Conservation (phyloP, 768 basidiomycete species). For the Hydnomerulius pinastri region DNA sequence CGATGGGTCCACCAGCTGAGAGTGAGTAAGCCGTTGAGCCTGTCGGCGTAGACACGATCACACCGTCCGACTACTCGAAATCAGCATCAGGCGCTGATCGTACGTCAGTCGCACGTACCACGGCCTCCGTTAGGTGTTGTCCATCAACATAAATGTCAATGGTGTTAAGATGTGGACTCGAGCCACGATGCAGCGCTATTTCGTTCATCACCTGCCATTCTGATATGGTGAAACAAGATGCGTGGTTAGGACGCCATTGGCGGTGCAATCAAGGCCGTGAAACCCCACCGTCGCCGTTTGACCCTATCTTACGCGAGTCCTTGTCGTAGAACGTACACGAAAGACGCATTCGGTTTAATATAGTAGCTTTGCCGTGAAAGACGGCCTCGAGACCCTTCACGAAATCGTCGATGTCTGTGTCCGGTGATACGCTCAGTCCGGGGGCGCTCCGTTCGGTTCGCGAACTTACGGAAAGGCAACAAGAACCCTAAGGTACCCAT, state of each 20-base stretch:
- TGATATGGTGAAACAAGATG: constrained; percentile 22
- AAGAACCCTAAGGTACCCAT: constrained; percentile 91
- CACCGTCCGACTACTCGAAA: constrained; percentile 75
- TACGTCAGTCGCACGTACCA: constrained; percentile 55
- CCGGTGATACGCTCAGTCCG: constrained; percentile 3
- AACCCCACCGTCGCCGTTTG: constrained; percentile 57
- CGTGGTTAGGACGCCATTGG: constrained; percentile 1
- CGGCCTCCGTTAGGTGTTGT: constrained; percentile 93
- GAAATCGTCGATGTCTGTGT: constrained; percentile 84
- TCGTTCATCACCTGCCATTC: constrained; percentile 99
- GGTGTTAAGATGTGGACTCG: constrained; percentile 88
- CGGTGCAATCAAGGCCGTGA: neutral
- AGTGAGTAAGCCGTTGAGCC: constrained; percentile 97
- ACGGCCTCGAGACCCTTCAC: constrained; percentile 78
- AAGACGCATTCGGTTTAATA: constrained; percentile 88
- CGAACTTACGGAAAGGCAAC: constrained; percentile 82
- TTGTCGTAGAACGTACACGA: constrained; percentile 76
- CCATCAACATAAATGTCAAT: constrained; percentile 94
- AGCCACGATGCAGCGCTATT: constrained; percentile 88
- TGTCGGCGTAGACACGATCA: constrained; percentile 94
- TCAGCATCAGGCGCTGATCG: constrained; percentile 15
- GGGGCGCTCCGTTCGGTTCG: neutral
- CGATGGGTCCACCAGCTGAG: constrained; percentile 94
- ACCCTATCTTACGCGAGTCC: constrained; percentile 55
- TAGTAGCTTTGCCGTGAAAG: constrained; percentile 74